Conservation (phyloP, 2,329 filamentous ascomycete species). For the Exophiala lecanii-corni region DNA sequence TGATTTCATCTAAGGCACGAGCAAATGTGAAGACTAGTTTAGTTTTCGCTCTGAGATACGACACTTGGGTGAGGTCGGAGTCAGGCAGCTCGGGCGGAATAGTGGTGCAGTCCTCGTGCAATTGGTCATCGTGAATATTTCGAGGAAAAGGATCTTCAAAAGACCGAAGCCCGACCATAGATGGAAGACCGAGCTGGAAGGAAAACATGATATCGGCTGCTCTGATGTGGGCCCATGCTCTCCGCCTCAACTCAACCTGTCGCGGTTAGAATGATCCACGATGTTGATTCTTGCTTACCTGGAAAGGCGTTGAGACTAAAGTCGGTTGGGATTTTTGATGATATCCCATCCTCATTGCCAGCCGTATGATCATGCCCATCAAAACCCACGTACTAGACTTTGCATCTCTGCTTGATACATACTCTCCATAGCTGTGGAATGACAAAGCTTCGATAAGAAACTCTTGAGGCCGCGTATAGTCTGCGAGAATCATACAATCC, state of each 20-base stretch:
- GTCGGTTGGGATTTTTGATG: conserved; percentile 28
- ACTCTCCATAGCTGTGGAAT: conserved; percentile 27
- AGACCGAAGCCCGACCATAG: conserved; percentile 25
- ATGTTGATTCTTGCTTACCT: no score
- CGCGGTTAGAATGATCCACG: no score
- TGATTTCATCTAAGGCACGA: conserved; percentile 35
- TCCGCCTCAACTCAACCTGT: conserved; percentile 29
- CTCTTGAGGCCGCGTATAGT: conserved; percentile 26
- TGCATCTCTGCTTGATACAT: conserved; percentile 26
- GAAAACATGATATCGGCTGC: conserved; percentile 29
- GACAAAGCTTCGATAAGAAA: conserved; percentile 24
- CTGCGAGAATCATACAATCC: conserved; percentile 26
- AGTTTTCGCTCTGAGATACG: conserved; percentile 11
- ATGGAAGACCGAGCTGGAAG: conserved; percentile 30
- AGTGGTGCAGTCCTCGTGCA: conserved; percentile 24
- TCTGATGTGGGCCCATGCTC: conserved; percentile 28
- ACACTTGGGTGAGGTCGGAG: conserved; percentile 23
- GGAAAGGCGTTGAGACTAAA: conserved; percentile 25
- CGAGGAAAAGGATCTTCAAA: conserved; percentile 27
- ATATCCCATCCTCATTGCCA: conserved; percentile 30
- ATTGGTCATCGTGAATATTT: conserved; percentile 29
- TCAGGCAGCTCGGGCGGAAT: conserved; percentile 26
- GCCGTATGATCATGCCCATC: conserved; percentile 25
- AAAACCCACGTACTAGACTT: conserved; percentile 27
- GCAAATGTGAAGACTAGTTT: conserved; percentile 1